A percentile compares a stretch with the other conserved stretches of the same genome.
Conservation (phyloP, 2,329 filamentous ascomycete genomes). For the Colletotrichum sansevieriae region DNA sequence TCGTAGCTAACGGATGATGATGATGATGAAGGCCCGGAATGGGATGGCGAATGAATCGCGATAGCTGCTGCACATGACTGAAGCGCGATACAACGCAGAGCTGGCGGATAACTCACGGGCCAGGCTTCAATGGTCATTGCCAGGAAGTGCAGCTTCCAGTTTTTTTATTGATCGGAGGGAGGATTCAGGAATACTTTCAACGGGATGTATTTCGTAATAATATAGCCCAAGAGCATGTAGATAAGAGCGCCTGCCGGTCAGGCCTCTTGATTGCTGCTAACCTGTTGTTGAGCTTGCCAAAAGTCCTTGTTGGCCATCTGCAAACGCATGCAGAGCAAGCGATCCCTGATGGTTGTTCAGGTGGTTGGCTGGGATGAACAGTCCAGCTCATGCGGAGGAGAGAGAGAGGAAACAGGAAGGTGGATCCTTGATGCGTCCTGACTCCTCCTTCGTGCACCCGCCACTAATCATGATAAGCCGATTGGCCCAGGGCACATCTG, state of each 20-base stretch:
- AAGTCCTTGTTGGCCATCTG: neutral
- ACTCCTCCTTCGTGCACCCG: neutral
- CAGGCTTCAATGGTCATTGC: too few species aligned
- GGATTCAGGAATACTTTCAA: neutral
- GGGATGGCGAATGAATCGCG: neutral
- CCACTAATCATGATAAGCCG: constrained; percentile 9
- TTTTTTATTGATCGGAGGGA: neutral
- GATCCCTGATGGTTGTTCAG: constrained; percentile 4
- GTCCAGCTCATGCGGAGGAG: constrained; percentile 19
- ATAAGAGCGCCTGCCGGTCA: constrained; percentile 2
- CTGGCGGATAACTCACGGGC: neutral
- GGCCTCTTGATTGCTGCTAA: neutral
- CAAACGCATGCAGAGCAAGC: constrained; percentile 1
- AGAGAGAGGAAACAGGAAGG: neutral
- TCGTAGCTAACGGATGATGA: neutral
- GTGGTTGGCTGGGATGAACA: constrained; percentile 17
- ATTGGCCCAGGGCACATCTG: constrained; percentile 21
- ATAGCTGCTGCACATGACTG: constrained; percentile 9
- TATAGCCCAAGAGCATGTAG: constrained; percentile 1
- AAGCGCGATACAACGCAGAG: neutral
- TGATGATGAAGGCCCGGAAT: neutral
- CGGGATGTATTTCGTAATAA: constrained; percentile 15
- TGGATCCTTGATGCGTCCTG: constrained; percentile 10
- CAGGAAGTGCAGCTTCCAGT: too few species aligned
- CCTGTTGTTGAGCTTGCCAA: neutral